Percentiles rank a stretch among this genome's conserved stretches.
Evolutionary conservation across 2,329 filamentous ascomycete species (phyloP).

Genomic region (Cyphellophora europaea): DNA sequence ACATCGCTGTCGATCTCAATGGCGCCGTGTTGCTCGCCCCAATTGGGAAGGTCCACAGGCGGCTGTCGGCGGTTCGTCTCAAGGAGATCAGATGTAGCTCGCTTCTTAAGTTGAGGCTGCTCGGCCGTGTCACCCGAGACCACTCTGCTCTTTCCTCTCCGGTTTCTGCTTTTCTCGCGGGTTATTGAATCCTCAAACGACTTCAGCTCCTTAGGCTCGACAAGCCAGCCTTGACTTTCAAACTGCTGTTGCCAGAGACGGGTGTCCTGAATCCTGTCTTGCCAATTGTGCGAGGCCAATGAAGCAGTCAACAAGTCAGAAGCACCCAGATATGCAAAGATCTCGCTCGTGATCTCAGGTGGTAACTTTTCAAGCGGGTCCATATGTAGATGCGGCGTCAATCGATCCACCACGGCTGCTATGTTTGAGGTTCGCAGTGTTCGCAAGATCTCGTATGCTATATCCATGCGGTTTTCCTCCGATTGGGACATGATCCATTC

Average conservation of each 20-base stretch:
- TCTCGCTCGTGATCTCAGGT: slow-evolving; percentile 80
- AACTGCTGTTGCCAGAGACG: slow-evolving; percentile 82
- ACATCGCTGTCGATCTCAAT: slow-evolving; percentile 34
- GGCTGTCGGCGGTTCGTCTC: slow-evolving; percentile 23
- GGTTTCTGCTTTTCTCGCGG: slow-evolving; percentile 9
- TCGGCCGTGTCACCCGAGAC: slow-evolving; percentile 23
- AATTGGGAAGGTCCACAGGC: slow-evolving; percentile 21
- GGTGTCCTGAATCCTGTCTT: slow-evolving; percentile 68
- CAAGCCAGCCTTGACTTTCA: slow-evolving; percentile 75
- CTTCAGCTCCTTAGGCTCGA: slow-evolving; percentile 55
- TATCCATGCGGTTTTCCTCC: slow-evolving; percentile 53
- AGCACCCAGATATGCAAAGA: slow-evolving; percentile 78
- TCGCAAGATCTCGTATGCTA: slow-evolving; percentile 69
- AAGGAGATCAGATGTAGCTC: slow-evolving; percentile 36
- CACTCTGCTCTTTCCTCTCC: slow-evolving; percentile 6
- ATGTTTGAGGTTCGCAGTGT: slow-evolving; percentile 73
- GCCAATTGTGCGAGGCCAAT: slow-evolving; percentile 72
- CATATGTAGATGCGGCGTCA: slow-evolving; percentile 80
- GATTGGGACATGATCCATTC: slow-evolving; percentile 46
- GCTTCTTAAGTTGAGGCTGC: slow-evolving; percentile 44
- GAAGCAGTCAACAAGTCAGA: slow-evolving; percentile 71
- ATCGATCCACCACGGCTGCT: slow-evolving; percentile 66
- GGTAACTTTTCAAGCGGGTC: slow-evolving; percentile 82
- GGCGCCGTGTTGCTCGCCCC: slow-evolving; percentile 38
- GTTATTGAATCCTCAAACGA: slow-evolving; percentile 52